Base-by-base conservation (phyloP, 2,329 filamentous ascomycete genomes). In the Rhexocercosporidium sp. region DNA sequence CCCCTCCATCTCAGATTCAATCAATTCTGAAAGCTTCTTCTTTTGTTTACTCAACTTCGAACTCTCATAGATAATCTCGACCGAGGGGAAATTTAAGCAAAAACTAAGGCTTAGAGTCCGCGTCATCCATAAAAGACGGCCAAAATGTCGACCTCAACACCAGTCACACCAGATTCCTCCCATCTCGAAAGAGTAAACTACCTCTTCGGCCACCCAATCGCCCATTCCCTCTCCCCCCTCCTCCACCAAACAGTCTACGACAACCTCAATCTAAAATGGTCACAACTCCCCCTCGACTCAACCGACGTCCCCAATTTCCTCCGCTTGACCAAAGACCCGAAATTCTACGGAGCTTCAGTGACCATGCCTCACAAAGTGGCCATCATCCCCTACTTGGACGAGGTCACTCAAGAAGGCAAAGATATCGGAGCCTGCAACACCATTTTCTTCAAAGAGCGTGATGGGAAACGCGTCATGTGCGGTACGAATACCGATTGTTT, bases 361-460 rank as follows among this genome's bases (percentile, higher is more conserved):
- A 94, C 92, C 27, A 95, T 94, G 92, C 92, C 92, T 1, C 89
- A 93, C 82, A 94, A 95, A 78, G 86, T 94, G 22, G 83, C 87
- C 72, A 93, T 94, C 76, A 86, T 94, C 68, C 83, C 86, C 0
- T 84, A 92, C 72, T 84, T 94, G 4, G 91, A 94, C 75, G 86
- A 89, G 65, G 81, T 94, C 53, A 93, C 91, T 11, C 84, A 87
- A 37, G 91, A 93, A 78, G 91, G 88, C 73, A 84, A 85, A 56
- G 87, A 89, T 39, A 89, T 93, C 29, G 91, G 92, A 62, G 92
- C 92, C 62, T 91, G 90, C 80, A 94, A 95, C 82, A 94, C 92
- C 0, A 84, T 94, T 66, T 94, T 90, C 81, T 86, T 44, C 70
- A 80, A 66, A 57, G 65, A 68, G 29, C 53, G 59, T 37, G 54